phyloP scores from a whole-genome alignment of 2,329 filamentous ascomycete species.

The Diplodia mutila region DNA sequence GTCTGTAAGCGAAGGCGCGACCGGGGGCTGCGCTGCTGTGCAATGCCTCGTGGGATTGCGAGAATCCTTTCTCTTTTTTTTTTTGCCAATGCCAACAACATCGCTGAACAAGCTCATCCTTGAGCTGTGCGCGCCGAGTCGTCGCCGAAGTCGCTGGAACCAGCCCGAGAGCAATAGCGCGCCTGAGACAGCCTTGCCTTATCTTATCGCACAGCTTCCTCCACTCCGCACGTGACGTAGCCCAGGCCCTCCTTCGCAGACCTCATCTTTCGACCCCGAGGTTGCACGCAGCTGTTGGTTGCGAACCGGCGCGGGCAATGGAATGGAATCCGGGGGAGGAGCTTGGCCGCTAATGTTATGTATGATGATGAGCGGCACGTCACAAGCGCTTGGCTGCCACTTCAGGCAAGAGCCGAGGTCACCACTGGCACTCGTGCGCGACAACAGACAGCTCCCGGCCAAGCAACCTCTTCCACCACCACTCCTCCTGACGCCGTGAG shows the following conservation, averaged over 20 bases:
- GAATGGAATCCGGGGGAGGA: not conserved
- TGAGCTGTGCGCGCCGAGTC: not conserved
- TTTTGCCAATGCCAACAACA: not conserved
- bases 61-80: not conserved
- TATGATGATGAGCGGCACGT: not conserved
- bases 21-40: not conserved
- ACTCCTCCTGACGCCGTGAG: not conserved
- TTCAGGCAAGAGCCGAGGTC: conserved; percentile 12
- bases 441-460: not conserved
- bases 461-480: not conserved
- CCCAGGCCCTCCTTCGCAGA: not conserved
- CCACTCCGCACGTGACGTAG: not conserved
- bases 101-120: not conserved
- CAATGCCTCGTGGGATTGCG: not conserved
- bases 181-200: not conserved
- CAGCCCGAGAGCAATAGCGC: not conserved
- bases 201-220: conserved; percentile 1
- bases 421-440: not conserved
- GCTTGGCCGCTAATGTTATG: not conserved
- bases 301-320: not conserved
- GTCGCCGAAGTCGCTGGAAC: not conserved
- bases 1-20: not conserved
- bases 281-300: not conserved
- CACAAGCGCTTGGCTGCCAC: conserved; percentile 15
- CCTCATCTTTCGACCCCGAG: not conserved